Conservation (phyloP, 2,329 filamentous ascomycete species). For the Penicillium aurantiogriseum region DNA sequence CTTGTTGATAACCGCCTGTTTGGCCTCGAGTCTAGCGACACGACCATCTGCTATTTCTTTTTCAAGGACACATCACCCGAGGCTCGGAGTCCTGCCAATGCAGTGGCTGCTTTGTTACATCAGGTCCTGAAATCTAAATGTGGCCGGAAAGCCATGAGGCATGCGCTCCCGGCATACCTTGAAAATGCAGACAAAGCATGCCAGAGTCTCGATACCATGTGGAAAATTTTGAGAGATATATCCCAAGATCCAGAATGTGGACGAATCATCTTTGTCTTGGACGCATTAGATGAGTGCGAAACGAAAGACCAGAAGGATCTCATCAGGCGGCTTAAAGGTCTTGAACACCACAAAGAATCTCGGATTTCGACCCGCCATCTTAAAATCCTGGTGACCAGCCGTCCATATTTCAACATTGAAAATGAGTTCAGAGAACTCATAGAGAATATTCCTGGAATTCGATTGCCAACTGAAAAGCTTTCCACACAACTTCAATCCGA, state of each 20-base stretch:
- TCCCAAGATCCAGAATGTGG: background rate
- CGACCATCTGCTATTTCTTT: background rate
- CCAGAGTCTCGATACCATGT: background rate
- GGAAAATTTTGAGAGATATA: background rate
- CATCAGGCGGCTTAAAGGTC: background rate
- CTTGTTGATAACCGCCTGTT: background rate
- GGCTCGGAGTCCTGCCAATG: background rate
- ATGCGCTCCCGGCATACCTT: background rate
- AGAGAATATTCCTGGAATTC: background rate
- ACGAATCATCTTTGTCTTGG: background rate
- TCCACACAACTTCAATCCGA: background rate
- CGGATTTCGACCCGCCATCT: background rate
- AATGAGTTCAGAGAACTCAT: background rate
- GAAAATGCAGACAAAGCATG: background rate
- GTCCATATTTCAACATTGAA: background rate
- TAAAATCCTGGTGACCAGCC: background rate
- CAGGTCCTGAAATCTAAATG: background rate
- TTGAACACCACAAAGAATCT: background rate
- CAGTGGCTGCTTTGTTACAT: background rate
- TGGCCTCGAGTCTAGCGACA: background rate
- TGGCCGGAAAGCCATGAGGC: background rate
- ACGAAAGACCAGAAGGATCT: background rate
- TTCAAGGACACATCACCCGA: background rate
- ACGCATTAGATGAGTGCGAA: background rate
- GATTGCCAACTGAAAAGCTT: background rate